Conservation (phyloP, 176 grass and related monocot species). For the Secale cereale region DNA sequence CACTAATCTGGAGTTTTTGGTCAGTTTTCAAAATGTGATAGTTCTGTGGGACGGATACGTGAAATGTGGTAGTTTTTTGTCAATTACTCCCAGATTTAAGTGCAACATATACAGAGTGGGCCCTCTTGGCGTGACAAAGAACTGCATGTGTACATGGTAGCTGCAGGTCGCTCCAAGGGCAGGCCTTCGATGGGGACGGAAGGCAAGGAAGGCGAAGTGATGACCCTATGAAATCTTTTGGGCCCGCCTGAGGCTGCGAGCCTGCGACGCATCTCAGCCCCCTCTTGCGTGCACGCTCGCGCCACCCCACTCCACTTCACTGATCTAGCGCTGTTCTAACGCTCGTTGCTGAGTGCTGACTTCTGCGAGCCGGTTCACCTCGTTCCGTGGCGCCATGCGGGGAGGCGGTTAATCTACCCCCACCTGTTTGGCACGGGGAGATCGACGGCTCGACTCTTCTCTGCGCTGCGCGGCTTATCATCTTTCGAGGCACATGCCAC, state of each 20-base stretch:
- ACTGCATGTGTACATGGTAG: neutral
- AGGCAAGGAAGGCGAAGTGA: neutral
- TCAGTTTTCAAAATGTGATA: too few species aligned
- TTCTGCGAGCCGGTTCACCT: neutral
- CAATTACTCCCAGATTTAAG: too few species aligned
- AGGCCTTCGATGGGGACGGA: slow-evolving; percentile 4
- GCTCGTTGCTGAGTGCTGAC: neutral
- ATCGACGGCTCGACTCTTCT: neutral
- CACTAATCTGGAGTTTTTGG: too few species aligned
- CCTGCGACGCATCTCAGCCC: neutral
- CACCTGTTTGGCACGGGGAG: neutral
- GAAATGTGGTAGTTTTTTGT: too few species aligned
- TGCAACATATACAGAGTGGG: rapidly evolving
- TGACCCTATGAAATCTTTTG: neutral
- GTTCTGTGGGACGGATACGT: too few species aligned
- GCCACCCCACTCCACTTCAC: neutral
- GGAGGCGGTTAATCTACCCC: neutral
- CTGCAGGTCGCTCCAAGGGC: neutral
- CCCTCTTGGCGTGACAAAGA: neutral
- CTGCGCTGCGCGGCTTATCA: neutral
- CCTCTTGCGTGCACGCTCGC: neutral
- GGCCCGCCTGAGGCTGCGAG: neutral
- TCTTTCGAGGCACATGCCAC: neutral
- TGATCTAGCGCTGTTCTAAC: neutral
- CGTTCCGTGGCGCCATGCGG: neutral